A percentile compares a stretch with the other conserved stretches of the same genome.
Conservation (phyloP, 1,139 yeast species). For the Suhomyces coccinellae region DNA sequence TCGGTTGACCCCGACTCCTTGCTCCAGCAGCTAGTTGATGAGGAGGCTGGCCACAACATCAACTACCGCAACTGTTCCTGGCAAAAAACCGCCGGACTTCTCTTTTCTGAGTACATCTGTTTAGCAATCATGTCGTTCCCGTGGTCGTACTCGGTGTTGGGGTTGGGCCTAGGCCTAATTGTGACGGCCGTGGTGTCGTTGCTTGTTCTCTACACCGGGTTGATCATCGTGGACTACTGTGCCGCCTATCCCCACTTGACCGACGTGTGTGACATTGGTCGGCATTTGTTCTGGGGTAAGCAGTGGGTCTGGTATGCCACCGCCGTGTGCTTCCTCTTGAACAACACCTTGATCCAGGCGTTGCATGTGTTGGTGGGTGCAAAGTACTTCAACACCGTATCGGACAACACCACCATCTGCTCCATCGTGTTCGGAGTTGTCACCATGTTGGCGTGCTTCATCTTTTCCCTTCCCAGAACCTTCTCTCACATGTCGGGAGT, state of each 20-base stretch:
- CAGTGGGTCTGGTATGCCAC: slow-evolving; percentile 59
- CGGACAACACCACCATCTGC: slow-evolving; percentile 50
- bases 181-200: slow-evolving; percentile 52
- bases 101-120: slow-evolving; percentile 62
- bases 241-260: slow-evolving; percentile 51
- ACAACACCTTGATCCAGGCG: slow-evolving; percentile 58
- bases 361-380: slow-evolving; percentile 61
- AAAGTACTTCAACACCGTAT: slow-evolving; percentile 56
- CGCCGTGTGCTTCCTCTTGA: slow-evolving; percentile 52
- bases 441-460: slow-evolving; percentile 46
- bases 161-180: slow-evolving; percentile 58
- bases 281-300: slow-evolving; percentile 53
- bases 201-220: slow-evolving; percentile 56
- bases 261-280: slow-evolving; percentile 61
- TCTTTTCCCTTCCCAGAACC: slow-evolving; percentile 57
- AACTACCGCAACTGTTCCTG: slow-evolving; percentile 56
- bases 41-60: slow-evolving; percentile 33
- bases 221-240: slow-evolving; percentile 55
- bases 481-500: slow-evolving; percentile 51
- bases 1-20: slow-evolving; percentile 12
- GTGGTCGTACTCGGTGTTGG: slow-evolving; percentile 61
- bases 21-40: slow-evolving; percentile 13
- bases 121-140: slow-evolving; percentile 66
- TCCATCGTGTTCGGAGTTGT: slow-evolving; percentile 53
- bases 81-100: slow-evolving; percentile 57